Conservation (phyloP, 75 land plant species). For the Selaginella tamariscina region DNA sequence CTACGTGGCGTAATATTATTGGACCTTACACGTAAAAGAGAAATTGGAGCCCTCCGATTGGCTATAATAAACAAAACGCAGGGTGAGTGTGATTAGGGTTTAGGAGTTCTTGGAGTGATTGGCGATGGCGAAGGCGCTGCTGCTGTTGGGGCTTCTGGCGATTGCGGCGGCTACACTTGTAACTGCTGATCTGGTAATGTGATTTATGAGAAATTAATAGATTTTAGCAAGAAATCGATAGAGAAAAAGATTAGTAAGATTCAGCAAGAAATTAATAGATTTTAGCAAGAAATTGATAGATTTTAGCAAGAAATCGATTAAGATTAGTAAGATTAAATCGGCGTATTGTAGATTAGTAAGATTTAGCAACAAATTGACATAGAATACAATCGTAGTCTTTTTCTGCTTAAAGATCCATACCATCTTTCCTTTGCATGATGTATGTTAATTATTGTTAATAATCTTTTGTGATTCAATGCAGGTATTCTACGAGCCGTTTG, state of each 20-base stretch:
- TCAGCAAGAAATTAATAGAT: too few species aligned
- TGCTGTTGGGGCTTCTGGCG: neutral
- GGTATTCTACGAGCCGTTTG: constrained; percentile 28
- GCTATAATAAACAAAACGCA: neutral
- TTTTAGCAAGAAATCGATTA: too few species aligned
- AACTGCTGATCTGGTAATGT: neutral
- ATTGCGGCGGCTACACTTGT: neutral
- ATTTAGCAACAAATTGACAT: too few species aligned
- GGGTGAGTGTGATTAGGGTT: neutral
- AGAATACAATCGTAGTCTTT: too few species aligned
- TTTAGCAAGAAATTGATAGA: too few species aligned
- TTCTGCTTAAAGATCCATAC: neutral
- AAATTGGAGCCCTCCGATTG: neutral
- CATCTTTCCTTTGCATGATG: too few species aligned
- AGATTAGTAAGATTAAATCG: too few species aligned
- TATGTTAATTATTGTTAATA: too few species aligned
- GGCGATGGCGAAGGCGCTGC: neutral
- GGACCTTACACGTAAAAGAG: neutral
- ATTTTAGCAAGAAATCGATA: too few species aligned
- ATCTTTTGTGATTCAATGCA: neutral
- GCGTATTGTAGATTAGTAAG: too few species aligned
- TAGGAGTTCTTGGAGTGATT: neutral
- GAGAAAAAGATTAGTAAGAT: too few species aligned
- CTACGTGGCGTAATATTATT: neutral
- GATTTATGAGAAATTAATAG: too few species aligned